Base-by-base conservation (phyloP, 805 yeast species). In the Candida chilensis region DNA sequence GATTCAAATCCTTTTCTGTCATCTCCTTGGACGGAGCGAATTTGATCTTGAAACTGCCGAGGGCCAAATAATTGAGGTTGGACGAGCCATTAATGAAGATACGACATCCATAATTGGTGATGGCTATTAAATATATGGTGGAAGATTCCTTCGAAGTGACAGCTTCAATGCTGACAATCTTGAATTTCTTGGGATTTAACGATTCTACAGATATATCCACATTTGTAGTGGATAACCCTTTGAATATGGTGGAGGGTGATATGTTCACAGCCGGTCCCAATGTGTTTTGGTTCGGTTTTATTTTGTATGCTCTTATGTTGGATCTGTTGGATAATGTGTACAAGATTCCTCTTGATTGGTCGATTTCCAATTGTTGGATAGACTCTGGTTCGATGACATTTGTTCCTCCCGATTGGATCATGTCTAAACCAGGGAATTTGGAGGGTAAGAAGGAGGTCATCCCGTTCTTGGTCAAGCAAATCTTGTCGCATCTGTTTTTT, bases 301-400 rank as follows among this genome's bases (percentile, higher is more conserved):
- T 61, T 45, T 71, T 69, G 52, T 86, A 90, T 3, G 85, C 84
- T 42, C 94, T 71, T 14, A 92, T 74, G n/a, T 75, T 69, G 0
- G 96, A 86, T 34, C 70, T 74, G 15, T 86, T 78, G 0, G 96
- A 82, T 28, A 92, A 66, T 0, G 96, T 73, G 52, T 92, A 92
- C 12, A 92, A 49, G 15, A 84, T 64, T 18, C 74, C 75, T 48
- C 96, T 72, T 2, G 84, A 71, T 36, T 81, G 75, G 51, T 92
- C 98, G 25, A 87, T 60, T 28, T 67, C 74, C 27, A 87, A 45
- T 42, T 81, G 83, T 2, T 59, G 45, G n/a, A 85, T 60, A 1
- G 67, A 53, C 44, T 84, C 95, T 3, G 74, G 71, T 13, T 53
- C 48, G 19, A 40, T 27, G 15, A 29, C 33, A 16, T 36, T 19